Conservation (phyloP, 1,284 basidiomycete species). For the Ustilago crameri region DNA sequence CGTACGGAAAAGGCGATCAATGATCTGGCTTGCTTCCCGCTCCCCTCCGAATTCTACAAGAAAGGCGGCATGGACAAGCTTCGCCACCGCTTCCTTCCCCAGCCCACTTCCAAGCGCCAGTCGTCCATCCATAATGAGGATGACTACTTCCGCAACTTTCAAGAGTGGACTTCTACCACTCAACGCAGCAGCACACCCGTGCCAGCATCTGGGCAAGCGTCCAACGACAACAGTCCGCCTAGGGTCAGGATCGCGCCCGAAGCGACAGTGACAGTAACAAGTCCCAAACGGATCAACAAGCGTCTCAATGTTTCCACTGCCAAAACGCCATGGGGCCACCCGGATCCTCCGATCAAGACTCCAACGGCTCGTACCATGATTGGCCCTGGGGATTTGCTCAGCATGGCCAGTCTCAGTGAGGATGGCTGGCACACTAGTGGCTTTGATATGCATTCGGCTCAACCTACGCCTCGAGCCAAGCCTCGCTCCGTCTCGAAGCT, state of each 20-base stretch:
- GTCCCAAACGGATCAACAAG: constrained; percentile 22
- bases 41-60: constrained; percentile 90
- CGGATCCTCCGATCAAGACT: constrained; percentile 61
- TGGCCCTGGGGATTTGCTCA: constrained; percentile 72
- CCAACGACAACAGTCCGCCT: constrained; percentile 11
- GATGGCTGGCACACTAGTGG: constrained; percentile 31
- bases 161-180: constrained; percentile 36
- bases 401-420: constrained; percentile 69
- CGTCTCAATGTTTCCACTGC: constrained; percentile 16
- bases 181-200: constrained; percentile 43
- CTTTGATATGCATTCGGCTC: constrained; percentile 38
- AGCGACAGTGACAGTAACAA: constrained; percentile 5
- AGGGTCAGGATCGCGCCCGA: constrained; percentile 27
- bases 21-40: constrained; percentile 91
- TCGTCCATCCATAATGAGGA: constrained; percentile 34
- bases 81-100: constrained; percentile 77
- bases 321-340: constrained; percentile 60
- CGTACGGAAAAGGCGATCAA: constrained; percentile 97
- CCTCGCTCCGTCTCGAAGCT: constrained; percentile 37
- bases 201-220: constrained; percentile 1
- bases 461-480: constrained; percentile 43
- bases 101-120: constrained; percentile 39
- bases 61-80: constrained; percentile 90
- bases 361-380: constrained; percentile 60
- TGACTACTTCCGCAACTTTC: constrained; percentile 53